Base-by-base conservation (phyloP, 805 yeast species). In the Starmerella sp. region DNA sequence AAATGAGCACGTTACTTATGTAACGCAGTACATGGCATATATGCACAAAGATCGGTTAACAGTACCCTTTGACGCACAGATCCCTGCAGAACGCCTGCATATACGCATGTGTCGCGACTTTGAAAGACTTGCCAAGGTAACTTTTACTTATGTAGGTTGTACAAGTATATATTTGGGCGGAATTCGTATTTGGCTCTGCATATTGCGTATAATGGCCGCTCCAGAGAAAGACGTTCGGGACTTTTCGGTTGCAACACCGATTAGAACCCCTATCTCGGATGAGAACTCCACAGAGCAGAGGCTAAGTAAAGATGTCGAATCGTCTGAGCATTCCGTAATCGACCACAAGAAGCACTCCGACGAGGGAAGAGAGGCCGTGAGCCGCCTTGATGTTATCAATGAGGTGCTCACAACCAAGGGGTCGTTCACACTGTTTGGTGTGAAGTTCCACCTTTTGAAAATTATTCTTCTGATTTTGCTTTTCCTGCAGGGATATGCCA, bases 401-500 rank as follows among this genome's bases (percentile, higher is more conserved):
- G 32, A 36, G 4, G 57, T 54, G 13, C 30, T 57, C 37, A 14
- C 55, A 1, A 34, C 36, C 14, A 28, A 37, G 6, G 56, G 57
- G 8, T 6, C 14, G 4, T 31, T 52, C 48, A 10, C 38, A 9
- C 5, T 54, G 13, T 43, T 48, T 28, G 54, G 53, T 15, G 7
- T 39, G 5, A 17, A n/a, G n/a, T n/a, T 55, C n/a, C 43, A 17
- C 14, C 53, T 53, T 9, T 32, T 54, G 22, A 57, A 55, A 43
- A 11, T 46, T 2, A 13, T 73, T 8, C 57, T 71, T 4, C 67
- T 81, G 37, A 79, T 76, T 63, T 65, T 79, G 52, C 67, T 78
- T 29, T 81, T 83, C 62, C 61, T 78, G 30, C 75, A 79, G 47
- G 76, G 84, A 22, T 83, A 80, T 61, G 76, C 76, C 31, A 80